Evolutionary conservation across 495 filamentous ascomycete genomes (phyloP).

Genomic region (Annulohypoxylon stygium): DNA sequence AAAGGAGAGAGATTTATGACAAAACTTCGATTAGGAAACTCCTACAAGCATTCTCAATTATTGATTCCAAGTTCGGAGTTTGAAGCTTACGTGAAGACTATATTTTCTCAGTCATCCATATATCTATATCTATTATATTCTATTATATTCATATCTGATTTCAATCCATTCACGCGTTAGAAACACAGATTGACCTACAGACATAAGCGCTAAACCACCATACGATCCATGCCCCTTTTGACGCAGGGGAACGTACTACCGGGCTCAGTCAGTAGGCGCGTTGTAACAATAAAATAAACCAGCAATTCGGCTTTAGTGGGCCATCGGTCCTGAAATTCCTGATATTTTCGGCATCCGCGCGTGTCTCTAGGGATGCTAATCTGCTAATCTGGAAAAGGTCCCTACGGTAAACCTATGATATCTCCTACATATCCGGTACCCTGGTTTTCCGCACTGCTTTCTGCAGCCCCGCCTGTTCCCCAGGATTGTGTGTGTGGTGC

Average conservation of each 20-base stretch:
- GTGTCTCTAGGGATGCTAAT: constrained; percentile 16
- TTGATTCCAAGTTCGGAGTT: constrained; percentile 13
- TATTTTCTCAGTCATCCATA: neutral
- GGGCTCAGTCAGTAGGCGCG: constrained; percentile 44
- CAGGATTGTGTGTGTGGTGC: constrained; percentile 20
- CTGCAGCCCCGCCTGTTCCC: constrained; percentile 40
- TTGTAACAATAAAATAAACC: constrained; percentile 41
- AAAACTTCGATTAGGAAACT: neutral
- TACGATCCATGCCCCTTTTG: constrained; percentile 35
- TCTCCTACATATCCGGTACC: constrained; percentile 25
- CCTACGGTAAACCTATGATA: constrained; percentile 32
- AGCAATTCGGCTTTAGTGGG: constrained; percentile 41
- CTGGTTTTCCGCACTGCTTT: constrained; percentile 26
- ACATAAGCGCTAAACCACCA: constrained; percentile 41
- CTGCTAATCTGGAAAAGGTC: constrained; percentile 40
- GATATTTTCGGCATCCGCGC: constrained; percentile 23
- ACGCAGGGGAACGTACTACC: constrained; percentile 45
- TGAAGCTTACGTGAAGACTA: constrained; percentile 1
- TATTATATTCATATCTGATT: neutral
- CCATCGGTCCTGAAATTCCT: constrained; percentile 40
- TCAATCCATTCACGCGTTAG: neutral
- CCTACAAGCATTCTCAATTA: neutral
- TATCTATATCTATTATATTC: neutral
- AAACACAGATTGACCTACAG: constrained; percentile 2
- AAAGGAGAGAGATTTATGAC: neutral